Conservation (phyloP, 2,329 filamentous ascomycete genomes). For the Westerdykella sp. region DNA sequence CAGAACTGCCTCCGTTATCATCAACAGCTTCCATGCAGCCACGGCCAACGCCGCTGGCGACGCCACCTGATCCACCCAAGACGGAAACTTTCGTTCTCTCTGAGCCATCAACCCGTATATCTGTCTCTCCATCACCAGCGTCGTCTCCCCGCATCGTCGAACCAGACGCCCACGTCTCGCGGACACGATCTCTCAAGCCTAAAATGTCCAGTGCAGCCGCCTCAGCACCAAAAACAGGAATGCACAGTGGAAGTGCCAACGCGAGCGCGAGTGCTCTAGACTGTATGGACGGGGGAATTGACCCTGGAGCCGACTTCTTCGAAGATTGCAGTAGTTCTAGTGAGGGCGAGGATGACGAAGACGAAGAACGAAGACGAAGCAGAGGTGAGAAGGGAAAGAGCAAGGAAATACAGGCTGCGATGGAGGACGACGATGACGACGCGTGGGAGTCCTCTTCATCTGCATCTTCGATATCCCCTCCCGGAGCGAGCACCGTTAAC, state of each 20-base stretch:
- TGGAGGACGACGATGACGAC: not conserved
- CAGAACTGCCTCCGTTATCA: slow-evolving; percentile 2
- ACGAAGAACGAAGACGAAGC: slow-evolving; percentile 8
- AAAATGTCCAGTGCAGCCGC: slow-evolving; percentile 9
- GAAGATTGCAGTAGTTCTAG: slow-evolving; percentile 15
- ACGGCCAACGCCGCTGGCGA: slow-evolving; percentile 2
- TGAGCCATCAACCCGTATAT: slow-evolving; percentile 21
- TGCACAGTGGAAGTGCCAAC: no score
- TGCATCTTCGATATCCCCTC: no score
- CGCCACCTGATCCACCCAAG: slow-evolving; percentile 6
- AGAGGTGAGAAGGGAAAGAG: no score
- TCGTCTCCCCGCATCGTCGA: slow-evolving; percentile 25
- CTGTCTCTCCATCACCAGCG: slow-evolving; percentile 18
- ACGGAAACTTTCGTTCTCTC: slow-evolving; percentile 20
- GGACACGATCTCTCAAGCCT: slow-evolving; percentile 19
- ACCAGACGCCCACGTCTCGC: slow-evolving; percentile 7
- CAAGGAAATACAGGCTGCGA: not conserved
- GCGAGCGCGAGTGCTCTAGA: not conserved
- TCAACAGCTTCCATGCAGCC: slow-evolving; percentile 2
- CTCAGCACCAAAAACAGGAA: no score
- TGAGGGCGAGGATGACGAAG: slow-evolving; percentile 7
- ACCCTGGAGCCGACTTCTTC: slow-evolving; percentile 24
- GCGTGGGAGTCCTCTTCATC: no score
- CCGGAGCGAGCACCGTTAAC: no score
- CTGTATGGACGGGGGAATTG: slow-evolving; percentile 16